phyloP scores from a whole-genome alignment of 176 grass and related monocot genomes.

The Oryza meridionalis region DNA sequence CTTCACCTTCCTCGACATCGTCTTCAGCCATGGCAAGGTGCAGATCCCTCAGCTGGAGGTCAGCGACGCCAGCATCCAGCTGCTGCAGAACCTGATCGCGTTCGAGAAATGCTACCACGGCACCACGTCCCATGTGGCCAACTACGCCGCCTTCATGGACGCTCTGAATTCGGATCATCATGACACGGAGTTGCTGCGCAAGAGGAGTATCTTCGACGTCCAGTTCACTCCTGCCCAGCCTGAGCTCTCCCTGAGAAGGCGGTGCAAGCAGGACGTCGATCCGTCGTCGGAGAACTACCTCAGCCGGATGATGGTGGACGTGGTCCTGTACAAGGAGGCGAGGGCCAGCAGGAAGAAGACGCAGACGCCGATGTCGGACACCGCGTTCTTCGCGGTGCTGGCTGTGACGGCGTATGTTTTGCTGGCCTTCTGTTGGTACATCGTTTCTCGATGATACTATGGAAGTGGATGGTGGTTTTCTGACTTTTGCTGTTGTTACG shows the following conservation, averaged over 20 bases:
- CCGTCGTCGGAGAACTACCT: conserved; percentile 24
- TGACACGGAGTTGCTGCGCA: conserved; percentile 19
- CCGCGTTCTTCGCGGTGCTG: conserved; percentile 5
- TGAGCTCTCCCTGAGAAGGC: conserved; percentile 1
- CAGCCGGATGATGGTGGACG: conserved; percentile 36
- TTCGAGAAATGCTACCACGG: conserved; percentile 22
- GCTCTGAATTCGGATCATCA: not conserved
- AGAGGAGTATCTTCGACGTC: not conserved
- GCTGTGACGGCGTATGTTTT: not conserved
- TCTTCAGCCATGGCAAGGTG: conserved; percentile 11
- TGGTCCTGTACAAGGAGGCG: conserved; percentile 30
- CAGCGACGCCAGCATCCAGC: conserved; percentile 25
- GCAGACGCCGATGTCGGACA: not conserved
- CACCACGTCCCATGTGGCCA: not conserved
- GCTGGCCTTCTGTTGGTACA: not conserved
- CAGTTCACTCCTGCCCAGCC: not conserved
- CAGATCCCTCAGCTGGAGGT: conserved; percentile 18
- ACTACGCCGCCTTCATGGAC: not conserved
- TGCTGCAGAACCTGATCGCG: conserved; percentile 25
- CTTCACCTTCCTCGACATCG: conserved; percentile 12
- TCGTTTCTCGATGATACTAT: not conserved
- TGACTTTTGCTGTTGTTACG: not conserved
- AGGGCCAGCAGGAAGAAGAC: not conserved
- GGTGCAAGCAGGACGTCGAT: conserved; percentile 9
- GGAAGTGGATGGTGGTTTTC: not conserved